phyloP scores from a whole-genome alignment of 2,329 filamentous ascomycete genomes.

The Metarhizium rileyi region DNA sequence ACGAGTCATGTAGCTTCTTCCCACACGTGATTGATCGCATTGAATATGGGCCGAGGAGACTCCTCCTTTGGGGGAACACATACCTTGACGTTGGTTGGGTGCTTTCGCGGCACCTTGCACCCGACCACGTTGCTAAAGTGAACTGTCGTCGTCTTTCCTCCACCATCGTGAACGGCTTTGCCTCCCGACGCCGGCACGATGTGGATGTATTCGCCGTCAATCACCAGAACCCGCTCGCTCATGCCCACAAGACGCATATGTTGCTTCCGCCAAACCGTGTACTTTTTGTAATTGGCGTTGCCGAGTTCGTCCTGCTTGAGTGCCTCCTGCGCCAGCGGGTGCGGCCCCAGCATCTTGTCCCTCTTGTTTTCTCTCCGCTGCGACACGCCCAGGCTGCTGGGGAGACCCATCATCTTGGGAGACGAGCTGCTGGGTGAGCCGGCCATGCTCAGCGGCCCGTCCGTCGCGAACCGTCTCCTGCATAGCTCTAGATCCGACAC shows the following conservation, averaged over 20 bases:
- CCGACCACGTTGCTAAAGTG: slow-evolving; percentile 76
- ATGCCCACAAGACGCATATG: slow-evolving; percentile 70
- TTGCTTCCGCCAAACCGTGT: slow-evolving; percentile 73
- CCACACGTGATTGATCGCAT: not conserved
- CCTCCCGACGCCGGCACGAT: slow-evolving; percentile 65
- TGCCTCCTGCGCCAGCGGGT: slow-evolving; percentile 58
- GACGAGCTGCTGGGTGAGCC: slow-evolving; percentile 61
- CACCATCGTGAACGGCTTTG: slow-evolving; percentile 53
- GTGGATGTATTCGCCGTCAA: slow-evolving; percentile 80
- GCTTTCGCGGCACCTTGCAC: slow-evolving; percentile 70
- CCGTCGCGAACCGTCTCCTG: slow-evolving; percentile 64
- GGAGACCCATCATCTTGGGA: slow-evolving; percentile 51
- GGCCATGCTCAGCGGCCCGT: slow-evolving; percentile 58
- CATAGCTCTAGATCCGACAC: slow-evolving; percentile 67
- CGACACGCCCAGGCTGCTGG: slow-evolving; percentile 28
- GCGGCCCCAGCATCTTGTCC: slow-evolving; percentile 43
- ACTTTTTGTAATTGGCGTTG: slow-evolving; percentile 59
- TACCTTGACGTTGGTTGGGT: slow-evolving; percentile 73
- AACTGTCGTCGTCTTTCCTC: slow-evolving; percentile 67
- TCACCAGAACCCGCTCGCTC: slow-evolving; percentile 66
- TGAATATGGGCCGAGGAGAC: not conserved
- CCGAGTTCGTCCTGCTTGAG: slow-evolving; percentile 49
- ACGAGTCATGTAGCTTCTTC: not conserved
- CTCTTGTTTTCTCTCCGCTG: slow-evolving; percentile 43
- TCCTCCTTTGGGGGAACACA: slow-evolving; percentile 11